These are phyloP conservation scores for Lipomyces starkeyi DNA, from an alignment of 805 yeast genomes.

Conservation along the genomic window DNA sequence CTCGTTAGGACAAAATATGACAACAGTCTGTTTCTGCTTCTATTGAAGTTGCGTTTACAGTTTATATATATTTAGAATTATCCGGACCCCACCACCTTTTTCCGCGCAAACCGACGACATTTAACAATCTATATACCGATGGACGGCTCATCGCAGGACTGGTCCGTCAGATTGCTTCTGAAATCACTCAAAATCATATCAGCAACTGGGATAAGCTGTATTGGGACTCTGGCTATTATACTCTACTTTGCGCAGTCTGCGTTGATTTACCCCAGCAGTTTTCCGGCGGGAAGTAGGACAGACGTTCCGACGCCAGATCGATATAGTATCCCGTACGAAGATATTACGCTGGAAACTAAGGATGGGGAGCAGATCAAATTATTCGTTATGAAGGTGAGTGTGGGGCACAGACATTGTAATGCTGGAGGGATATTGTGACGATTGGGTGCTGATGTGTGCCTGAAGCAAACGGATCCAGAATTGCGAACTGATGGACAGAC, in stretches of 20 bases:
- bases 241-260: slow-evolving; percentile 66
- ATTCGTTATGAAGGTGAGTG: slow-evolving; percentile 54
- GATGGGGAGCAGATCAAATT: slow-evolving; percentile 76
- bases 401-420: background rate
- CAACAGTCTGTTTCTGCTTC: background rate
- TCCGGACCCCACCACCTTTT: slow-evolving; percentile 10
- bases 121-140: background rate
- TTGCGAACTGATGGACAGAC: slow-evolving; percentile 52
- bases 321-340: slow-evolving; percentile 69
- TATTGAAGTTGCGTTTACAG: background rate
- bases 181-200: slow-evolving; percentile 33
- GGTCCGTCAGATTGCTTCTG: slow-evolving; percentile 29
- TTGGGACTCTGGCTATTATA: slow-evolving; percentile 32
- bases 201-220: slow-evolving; percentile 34
- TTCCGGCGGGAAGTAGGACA: slow-evolving; percentile 71
- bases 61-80: background rate
- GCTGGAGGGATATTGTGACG: background rate
- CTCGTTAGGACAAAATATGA: background rate
- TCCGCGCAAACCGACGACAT: background rate
- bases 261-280: slow-evolving; percentile 81
- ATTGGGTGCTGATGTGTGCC: background rate
- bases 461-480: slow-evolving; percentile 27
- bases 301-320: slow-evolving; percentile 78
- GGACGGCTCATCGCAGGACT: slow-evolving; percentile 16
- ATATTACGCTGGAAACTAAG: slow-evolving; percentile 61